Base-by-base conservation (phyloP, 1,139 yeast genomes). In the Pichia sp. region DNA sequence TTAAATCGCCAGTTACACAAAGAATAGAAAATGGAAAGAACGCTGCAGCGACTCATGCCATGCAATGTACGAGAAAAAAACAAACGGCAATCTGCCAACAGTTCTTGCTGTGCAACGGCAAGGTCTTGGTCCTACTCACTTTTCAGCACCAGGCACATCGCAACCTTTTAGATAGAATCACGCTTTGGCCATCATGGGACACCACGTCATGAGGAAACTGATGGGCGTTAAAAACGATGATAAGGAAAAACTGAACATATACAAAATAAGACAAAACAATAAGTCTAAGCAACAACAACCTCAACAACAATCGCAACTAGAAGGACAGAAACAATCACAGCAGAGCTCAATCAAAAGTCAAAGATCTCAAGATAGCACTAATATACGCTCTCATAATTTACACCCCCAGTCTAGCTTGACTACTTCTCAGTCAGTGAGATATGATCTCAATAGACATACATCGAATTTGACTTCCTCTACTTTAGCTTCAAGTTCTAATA, bases 181-280 rank as follows among this genome's bases (percentile, higher is more conserved):
- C n/a, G n/a, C n/a, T n/a, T n/a, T n/a, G n/a, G n/a, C n/a, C n/a
- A n/a, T n/a, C n/a, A n/a, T n/a, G n/a, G n/a, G n/a, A n/a, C 29
- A 13, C 1, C 37, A 18, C 23, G 22, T 15, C 1, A 45, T 40
- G 46, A 49, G 41, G 36, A 49, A 45, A 27, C 39, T 47, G 9
- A 23, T 43, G 22, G 36, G 45, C n/a, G 20, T 44, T 6, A 47
- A 42, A 25, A 46, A 46, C 12, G 42, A 27, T 24, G 49, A 46
- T 2, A 46, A 35, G 25, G 47, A 47, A 3, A 46, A 16, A 22
- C 7, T 22, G 5, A 22, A 32, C 2, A 8, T 18, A 15, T 16
- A 20, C 12, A 22, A 39, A 29, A 25, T 22, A 26, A 24, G 44
- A 40, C 15, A 40, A n/a, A 15, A 38, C 42, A 13, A 18, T 2